These are phyloP conservation scores for Escallonia herrerae DNA, from an alignment of 129 eudicot genomes.

Conservation along the genomic window DNA sequence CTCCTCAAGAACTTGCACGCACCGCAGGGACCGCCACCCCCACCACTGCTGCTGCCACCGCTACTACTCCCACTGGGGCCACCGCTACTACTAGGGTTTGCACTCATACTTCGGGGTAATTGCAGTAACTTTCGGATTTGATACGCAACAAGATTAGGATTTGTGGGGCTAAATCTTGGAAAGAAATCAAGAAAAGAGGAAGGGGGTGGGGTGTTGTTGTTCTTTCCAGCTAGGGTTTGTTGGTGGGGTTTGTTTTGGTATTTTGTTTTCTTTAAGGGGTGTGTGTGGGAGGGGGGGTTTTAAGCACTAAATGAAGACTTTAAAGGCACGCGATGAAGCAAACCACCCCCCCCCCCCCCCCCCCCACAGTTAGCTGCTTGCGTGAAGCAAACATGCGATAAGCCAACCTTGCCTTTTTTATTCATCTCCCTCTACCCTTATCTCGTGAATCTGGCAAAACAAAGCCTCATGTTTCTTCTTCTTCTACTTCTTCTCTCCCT, in stretches of 20 bases:
- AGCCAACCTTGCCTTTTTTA: constrained; percentile 39
- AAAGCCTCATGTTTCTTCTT: constrained; percentile 19
- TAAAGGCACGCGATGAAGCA: constrained; percentile 95
- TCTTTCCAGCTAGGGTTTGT: constrained; percentile 15
- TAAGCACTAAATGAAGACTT: constrained; percentile 53
- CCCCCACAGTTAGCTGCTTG: constrained; percentile 52
- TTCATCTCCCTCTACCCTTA: constrained; percentile 31
- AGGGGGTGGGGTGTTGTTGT: not conserved
- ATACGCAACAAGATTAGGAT: constrained; percentile 26
- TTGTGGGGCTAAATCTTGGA: constrained; percentile 5
- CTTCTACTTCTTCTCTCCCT: not conserved
- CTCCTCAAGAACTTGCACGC: constrained; percentile 85
- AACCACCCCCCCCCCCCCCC: too few species aligned
- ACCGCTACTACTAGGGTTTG: constrained; percentile 32
- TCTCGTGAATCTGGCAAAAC: constrained; percentile 45
- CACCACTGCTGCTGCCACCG: constrained; percentile 23
- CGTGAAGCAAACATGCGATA: constrained; percentile 97
- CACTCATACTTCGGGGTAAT: constrained; percentile 29
- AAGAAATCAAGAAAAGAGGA: not conserved
- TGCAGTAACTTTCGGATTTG: not conserved
- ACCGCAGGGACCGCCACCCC: constrained; percentile 77
- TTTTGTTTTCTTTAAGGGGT: not conserved
- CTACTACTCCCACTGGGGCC: constrained; percentile 17
- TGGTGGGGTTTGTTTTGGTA: not conserved
- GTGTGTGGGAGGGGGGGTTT: constrained; percentile 27